These are phyloP conservation scores for Diaporthe humulicola DNA, from an alignment of 2,329 filamentous ascomycete genomes.

Conservation along the genomic window DNA sequence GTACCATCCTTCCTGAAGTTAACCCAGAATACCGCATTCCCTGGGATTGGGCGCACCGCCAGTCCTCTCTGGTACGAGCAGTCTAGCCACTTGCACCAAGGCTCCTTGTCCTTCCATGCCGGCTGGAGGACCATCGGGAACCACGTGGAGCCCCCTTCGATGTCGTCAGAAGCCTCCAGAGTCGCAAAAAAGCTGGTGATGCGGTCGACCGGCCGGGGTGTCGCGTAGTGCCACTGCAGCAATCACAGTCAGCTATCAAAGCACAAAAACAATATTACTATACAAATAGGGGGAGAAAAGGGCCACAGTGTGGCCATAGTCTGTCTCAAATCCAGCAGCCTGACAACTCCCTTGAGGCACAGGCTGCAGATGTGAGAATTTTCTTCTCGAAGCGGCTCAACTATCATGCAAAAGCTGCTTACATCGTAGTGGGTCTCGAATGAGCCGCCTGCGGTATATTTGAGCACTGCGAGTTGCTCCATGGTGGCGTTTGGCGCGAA, in stretches of 20 bases:
- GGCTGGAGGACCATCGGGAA: slow-evolving; percentile 35
- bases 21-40: slow-evolving; percentile 71
- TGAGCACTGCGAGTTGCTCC: slow-evolving; percentile 30
- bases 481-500: slow-evolving; percentile 23
- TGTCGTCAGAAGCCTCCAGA: slow-evolving; percentile 24
- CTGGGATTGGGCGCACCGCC: slow-evolving; percentile 61
- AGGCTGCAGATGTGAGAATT: no score
- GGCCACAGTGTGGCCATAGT: no score
- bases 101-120: slow-evolving; percentile 19
- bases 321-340: no score
- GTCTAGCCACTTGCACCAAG: slow-evolving; percentile 36
- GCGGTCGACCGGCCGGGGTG: slow-evolving; percentile 13
- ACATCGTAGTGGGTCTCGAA: slow-evolving; percentile 32
- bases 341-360: no score
- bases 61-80: slow-evolving; percentile 48
- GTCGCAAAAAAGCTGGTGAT: slow-evolving; percentile 32
- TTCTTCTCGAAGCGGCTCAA: no score
- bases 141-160: slow-evolving; percentile 26
- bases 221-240: slow-evolving; percentile 16
- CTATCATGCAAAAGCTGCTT: no score
- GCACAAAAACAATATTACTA: no score
- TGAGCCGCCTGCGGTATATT: slow-evolving; percentile 12
- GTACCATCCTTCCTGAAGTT: slow-evolving; percentile 66
- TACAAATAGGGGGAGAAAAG: no score
- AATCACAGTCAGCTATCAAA: no score